phyloP scores from a whole-genome alignment of 139 green algal species.

The Yamagishiella unicocca region DNA sequence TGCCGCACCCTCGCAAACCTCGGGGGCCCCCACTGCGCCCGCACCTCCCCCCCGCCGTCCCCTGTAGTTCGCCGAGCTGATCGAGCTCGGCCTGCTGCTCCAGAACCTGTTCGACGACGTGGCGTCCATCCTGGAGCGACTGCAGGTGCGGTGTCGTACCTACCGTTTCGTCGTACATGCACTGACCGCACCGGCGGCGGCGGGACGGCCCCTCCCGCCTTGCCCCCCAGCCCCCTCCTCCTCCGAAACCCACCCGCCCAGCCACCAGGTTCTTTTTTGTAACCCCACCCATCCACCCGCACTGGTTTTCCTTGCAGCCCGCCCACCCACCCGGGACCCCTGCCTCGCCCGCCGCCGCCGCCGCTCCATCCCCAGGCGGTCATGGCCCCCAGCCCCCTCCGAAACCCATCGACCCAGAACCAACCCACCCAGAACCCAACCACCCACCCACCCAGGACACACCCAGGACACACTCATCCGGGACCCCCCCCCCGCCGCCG shows the following conservation, averaged over 20 bases:
- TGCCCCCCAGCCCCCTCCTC: neutral
- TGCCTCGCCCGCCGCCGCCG: neutral
- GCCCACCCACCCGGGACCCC: neutral
- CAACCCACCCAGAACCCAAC: no score
- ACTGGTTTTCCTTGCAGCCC: neutral
- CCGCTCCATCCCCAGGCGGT: neutral
- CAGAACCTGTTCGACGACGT: slow-evolving; percentile 55
- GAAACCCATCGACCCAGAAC: no score
- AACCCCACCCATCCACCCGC: neutral
- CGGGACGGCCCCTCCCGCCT: neutral
- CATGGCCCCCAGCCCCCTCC: no score
- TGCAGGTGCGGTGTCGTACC: slow-evolving; percentile 46
- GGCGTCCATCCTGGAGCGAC: slow-evolving; percentile 37
- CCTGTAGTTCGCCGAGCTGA: slow-evolving; percentile 25
- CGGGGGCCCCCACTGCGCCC: neutral
- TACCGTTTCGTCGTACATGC: neutral
- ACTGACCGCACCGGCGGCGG: neutral
- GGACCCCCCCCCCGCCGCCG: neutral
- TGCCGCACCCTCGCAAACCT: neutral
- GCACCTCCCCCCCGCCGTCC: neutral
- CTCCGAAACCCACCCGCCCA: neutral
- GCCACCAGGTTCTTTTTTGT: neutral
- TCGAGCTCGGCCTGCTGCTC: slow-evolving; percentile 42
- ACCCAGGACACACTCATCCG: neutral
- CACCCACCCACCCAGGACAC: no score